These are phyloP conservation scores for Torulaspora microellipsoides DNA, from an alignment of 805 yeast species.

Conservation along the genomic window DNA sequence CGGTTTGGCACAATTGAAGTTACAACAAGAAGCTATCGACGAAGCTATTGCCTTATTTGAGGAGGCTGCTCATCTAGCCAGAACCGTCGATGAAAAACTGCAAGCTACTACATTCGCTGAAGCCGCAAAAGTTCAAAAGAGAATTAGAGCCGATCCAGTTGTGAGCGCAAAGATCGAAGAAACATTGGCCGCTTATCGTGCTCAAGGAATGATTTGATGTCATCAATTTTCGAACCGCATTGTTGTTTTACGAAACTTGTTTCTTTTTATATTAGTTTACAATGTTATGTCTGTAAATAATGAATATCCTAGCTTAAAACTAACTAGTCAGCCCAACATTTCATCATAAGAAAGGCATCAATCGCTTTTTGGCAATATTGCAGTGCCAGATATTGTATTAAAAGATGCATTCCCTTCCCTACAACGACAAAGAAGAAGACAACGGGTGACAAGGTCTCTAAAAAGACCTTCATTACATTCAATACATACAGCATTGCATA, in stretches of 20 bases:
- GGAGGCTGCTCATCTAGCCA: conserved; percentile 74
- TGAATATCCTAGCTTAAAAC: conserved; percentile 5
- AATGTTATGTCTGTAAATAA: conserved; percentile 14
- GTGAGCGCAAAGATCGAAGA: conserved; percentile 60
- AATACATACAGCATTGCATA: too few relatives aligned
- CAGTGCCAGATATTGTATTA: too few relatives aligned
- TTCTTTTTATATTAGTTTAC: conserved; percentile 5
- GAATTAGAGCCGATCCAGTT: conserved; percentile 65
- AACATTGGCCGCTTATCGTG: conserved; percentile 42
- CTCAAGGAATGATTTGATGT: conserved; percentile 29
- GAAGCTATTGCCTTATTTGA: conserved; percentile 81
- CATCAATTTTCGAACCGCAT: conserved; percentile 2
- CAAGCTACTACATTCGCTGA: conserved; percentile 90
- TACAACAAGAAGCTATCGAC: conserved; percentile 76
- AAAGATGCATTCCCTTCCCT: too few relatives aligned
- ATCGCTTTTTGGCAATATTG: too few relatives aligned
- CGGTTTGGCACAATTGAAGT: conserved; percentile 84
- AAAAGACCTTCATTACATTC: too few relatives aligned
- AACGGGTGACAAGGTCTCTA: too few relatives aligned
- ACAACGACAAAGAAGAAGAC: too few relatives aligned
- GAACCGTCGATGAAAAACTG: conserved; percentile 79
- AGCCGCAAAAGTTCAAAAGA: conserved; percentile 85
- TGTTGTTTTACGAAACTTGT: neutral
- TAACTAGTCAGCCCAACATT: too few relatives aligned
- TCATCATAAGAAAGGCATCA: too few relatives aligned